Base-by-base conservation (phyloP, 2,329 filamentous ascomycete species). In the Triangularia verruculosa region DNA sequence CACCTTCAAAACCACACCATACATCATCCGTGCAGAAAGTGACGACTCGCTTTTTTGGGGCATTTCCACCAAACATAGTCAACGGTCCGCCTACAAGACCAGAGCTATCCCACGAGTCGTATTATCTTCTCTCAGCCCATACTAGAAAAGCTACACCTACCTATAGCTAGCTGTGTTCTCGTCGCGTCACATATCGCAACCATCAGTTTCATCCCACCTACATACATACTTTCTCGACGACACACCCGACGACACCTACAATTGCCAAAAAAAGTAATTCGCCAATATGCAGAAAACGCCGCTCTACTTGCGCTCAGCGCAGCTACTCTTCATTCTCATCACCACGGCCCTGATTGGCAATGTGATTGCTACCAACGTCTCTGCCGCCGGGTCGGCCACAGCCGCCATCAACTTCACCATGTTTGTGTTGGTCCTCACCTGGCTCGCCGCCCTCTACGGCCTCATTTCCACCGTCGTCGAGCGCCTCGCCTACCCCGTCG, bases 381-480 rank as follows among this genome's bases (percentile, higher is more conserved):
- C 78, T 70, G 80, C 78, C 59, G 73, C 78, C 20, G 71, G 70
- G 22, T 75, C 78, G 12, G 79, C 79, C 27, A 72, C 74, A 65
- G 76, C 80, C n/a, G 78, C 83, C 67, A 73, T 87, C 74, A 86
- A 86, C 78, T 87, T 85, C 73, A 80, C 85, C 75, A 89, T 93
- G 79, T 93, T 93, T 75, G 85, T 89, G 68, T 80, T 85, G 34
- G 83, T 84, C 0, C 80, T 91, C 67, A 83, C 83, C 51, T 89
- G 90, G 87, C 72, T 92, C 30, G 83, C 84, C 53, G 76, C 86
- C 43, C 74, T 93, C 58, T 87, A 85, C 74, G 87, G 89, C 62
- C 76, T 90, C 3, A 80, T 79, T 6, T 80, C 83, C 2, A 75
- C 81, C 25, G 77, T 89, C 71, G 76, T 86, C 68, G 80, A 85